Percentiles rank a stretch among this genome's conserved stretches.
These are phyloP conservation scores for Russula earlei DNA, from an alignment of 768 basidiomycete genomes.

Conservation along the genomic window DNA sequence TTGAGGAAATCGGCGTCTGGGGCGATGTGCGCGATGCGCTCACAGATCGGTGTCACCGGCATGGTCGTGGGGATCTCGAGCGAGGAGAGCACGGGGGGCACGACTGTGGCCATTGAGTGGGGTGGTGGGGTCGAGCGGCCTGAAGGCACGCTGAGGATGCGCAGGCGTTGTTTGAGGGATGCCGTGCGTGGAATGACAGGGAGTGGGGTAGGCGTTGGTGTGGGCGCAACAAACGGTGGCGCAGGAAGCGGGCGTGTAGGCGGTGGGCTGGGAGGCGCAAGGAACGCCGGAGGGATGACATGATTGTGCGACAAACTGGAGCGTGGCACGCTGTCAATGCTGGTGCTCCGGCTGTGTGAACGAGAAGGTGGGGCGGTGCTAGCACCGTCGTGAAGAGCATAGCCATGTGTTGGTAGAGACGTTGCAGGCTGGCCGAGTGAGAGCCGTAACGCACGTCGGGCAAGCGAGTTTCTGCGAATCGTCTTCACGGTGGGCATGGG, in stretches of 20 bases:
- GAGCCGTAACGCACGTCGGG: constrained; percentile 40
- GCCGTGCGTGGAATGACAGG: constrained; percentile 15
- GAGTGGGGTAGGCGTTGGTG: constrained; percentile 17
- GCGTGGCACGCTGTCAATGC: constrained; percentile 20
- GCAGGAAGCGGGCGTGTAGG: constrained; percentile 37
- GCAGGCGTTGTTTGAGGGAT: constrained; percentile 49
- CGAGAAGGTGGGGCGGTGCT: constrained; percentile 36
- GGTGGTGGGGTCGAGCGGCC: constrained; percentile 24
- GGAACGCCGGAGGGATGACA: constrained; percentile 35
- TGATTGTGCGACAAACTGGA: constrained; percentile 34
- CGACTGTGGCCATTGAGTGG: constrained; percentile 22
- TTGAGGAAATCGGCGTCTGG: constrained; percentile 58
- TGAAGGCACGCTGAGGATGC: constrained; percentile 47
- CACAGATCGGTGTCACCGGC: constrained; percentile 50
- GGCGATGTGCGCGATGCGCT: constrained; percentile 44
- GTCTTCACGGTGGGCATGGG: constrained; percentile 22
- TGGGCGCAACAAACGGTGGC: constrained; percentile 20
- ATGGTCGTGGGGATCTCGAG: constrained; percentile 22
- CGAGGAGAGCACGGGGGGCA: constrained; percentile 9
- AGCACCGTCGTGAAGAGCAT: constrained; percentile 31
- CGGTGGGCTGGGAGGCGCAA: constrained; percentile 32
- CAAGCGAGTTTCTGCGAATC: constrained; percentile 44
- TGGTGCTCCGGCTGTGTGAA: constrained; percentile 23
- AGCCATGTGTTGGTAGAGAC: constrained; percentile 48
- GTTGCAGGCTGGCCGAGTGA: constrained; percentile 49